phyloP scores from a whole-genome alignment of 1,284 basidiomycete genomes.

The Fistulina hepatica region DNA sequence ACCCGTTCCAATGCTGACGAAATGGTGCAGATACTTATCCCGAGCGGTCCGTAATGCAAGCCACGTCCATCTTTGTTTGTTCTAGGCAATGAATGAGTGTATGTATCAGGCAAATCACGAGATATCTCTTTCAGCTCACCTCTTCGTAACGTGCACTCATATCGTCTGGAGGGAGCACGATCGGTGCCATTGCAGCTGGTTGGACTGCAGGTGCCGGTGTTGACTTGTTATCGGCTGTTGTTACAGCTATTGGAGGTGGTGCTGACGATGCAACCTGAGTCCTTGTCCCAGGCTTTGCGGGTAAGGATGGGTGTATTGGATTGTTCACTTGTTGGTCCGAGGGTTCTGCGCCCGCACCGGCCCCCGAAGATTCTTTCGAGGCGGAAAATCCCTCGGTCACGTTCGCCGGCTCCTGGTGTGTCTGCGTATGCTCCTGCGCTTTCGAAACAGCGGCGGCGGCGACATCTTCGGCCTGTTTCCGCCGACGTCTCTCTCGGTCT shows the following conservation, averaged over 20 bases:
- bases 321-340: constrained; percentile 22
- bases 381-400: constrained; percentile 15
- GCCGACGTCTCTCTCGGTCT: constrained; percentile 23
- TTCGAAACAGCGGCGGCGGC: constrained; percentile 31
- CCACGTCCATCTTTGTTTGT: constrained; percentile 65
- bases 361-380: constrained; percentile 17
- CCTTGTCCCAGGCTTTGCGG: constrained; percentile 33
- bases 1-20: constrained; percentile 66
- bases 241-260: constrained; percentile 52
- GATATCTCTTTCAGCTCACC: constrained; percentile 25
- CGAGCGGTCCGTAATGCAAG: constrained; percentile 67
- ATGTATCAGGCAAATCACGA: constrained; percentile 4
- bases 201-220: constrained; percentile 18
- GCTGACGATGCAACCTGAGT: constrained; percentile 29
- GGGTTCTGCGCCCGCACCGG: constrained; percentile 19
- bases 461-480: constrained; percentile 37
- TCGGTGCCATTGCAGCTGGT: constrained; percentile 22
- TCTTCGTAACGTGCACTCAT: constrained; percentile 52
- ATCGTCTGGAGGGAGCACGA: constrained; percentile 33
- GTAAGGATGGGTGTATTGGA: constrained; percentile 56
- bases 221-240: constrained; percentile 26
- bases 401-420: constrained; percentile 6
- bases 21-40: constrained; percentile 58
- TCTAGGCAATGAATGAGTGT: constrained; percentile 34
- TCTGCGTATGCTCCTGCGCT: constrained; percentile 17